These are phyloP conservation scores for Pelagomonas calceolata DNA, from an alignment of 108 stramenopile genomes.

Conservation along the genomic window DNA sequence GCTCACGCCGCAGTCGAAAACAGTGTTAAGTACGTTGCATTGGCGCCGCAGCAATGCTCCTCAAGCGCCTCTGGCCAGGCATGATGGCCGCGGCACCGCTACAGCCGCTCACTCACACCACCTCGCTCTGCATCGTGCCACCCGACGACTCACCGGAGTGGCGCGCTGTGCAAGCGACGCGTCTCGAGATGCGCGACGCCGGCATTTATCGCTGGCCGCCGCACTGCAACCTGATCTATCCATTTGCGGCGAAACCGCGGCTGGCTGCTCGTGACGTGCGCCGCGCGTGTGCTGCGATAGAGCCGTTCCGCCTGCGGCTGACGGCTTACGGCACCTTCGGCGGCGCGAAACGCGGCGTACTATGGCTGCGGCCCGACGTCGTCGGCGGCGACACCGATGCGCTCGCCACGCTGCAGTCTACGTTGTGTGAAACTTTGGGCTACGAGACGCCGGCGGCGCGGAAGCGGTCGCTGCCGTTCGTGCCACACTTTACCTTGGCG, in stretches of 20 bases:
- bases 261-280: too few species aligned
- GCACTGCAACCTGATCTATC: conserved; percentile 6
- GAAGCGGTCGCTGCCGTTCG: neutral
- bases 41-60: too few species aligned
- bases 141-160: neutral
- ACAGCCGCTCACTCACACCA: neutral
- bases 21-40: too few species aligned
- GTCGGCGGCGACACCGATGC: neutral
- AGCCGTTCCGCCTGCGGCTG: neutral
- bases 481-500: conserved; percentile 1
- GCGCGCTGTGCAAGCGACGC: neutral
- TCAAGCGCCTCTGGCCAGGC: too few species aligned
- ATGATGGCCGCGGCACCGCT: too few species aligned
- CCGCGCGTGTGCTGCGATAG: neutral
- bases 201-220: conserved; percentile 9
- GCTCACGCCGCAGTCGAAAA: too few species aligned
- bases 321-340: neutral
- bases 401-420: neutral
- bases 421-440: too few species aligned
- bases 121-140: neutral
- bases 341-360: neutral
- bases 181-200: neutral
- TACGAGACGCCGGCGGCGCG: too few species aligned
- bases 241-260: neutral
- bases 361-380: too few species aligned